Evolutionary conservation across 345 rosid species (phyloP).

Genomic region (Acer saccharum): DNA sequence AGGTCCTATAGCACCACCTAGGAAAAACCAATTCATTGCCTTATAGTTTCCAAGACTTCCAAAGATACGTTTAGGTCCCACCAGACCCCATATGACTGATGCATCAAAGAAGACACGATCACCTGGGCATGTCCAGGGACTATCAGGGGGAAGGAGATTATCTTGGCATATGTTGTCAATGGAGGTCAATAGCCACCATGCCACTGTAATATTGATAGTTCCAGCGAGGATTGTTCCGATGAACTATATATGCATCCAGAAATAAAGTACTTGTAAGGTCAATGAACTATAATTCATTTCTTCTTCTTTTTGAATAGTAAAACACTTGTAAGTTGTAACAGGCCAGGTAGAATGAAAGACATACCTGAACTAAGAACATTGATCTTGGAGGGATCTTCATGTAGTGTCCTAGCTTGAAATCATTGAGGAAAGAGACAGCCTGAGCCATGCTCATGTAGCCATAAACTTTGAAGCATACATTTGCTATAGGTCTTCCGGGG

Average conservation of each 20-base stretch:
- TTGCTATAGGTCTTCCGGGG: constrained; percentile 91
- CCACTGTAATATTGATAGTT: constrained; percentile 73
- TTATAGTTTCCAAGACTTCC: constrained; percentile 73
- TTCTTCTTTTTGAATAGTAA: background rate
- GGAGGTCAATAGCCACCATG: constrained; percentile 84
- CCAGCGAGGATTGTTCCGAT: constrained; percentile 88
- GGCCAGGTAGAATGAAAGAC: background rate
- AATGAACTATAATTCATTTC: background rate
- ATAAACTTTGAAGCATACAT: constrained; percentile 84
- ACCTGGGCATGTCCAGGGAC: constrained; percentile 91
- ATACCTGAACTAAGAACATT: constrained; percentile 96
- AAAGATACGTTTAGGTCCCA: constrained; percentile 77
- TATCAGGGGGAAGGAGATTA: constrained; percentile 61
- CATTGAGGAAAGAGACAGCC: constrained; percentile 84
- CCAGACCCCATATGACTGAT: constrained; percentile 89
- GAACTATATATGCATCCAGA: constrained; percentile 37
- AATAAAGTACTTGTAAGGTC: background rate
- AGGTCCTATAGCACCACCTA: constrained; percentile 84
- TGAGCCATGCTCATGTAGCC: constrained; percentile 94
- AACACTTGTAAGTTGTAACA: no score
- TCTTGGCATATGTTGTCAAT: constrained; percentile 77
- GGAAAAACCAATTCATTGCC: constrained; percentile 85
- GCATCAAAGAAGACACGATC: constrained; percentile 93
- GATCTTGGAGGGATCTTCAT: constrained; percentile 97
- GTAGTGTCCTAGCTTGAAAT: constrained; percentile 95